Evolutionary conservation across 1,284 basidiomycete species (phyloP), one percentile per base, ranked within the genome.

Genomic region (Ustilago sp.): DNA sequence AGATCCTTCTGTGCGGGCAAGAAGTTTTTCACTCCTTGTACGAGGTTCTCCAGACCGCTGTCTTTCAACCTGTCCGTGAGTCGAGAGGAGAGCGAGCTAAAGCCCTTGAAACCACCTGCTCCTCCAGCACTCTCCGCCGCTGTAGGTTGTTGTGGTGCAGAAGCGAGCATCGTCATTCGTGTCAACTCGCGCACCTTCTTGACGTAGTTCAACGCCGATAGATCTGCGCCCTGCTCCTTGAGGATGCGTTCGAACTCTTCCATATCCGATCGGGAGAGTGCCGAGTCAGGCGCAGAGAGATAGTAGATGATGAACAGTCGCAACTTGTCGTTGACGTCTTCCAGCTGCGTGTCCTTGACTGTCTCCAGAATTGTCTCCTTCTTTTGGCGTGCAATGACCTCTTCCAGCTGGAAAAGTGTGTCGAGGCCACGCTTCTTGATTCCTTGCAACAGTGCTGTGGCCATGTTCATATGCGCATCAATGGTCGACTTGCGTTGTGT

Each of bases 401-500:
- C 97, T 88, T 99, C 97, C 31, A 92, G 91, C 86, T 96, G 95
- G 88, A 98, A 99, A 17, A 99, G 89, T 80, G 96, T 96, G 86
- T 99, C 97, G 31, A 99, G 89, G 7, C 94, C 94, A 53, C 97
- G 91, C 75, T 92, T 91, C 88, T 98, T 98, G 88, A 99, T 98
- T 23, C 98, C 92, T 86, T 97, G 95, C 35, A 99, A 88, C 15
- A 99, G 88, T 8, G 96, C 92, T 3, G 96, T 98, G 38, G 97
- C 97, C 63, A 99, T 98, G 87, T 99, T 98, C 95, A 99, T 99
- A 84, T 99, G 96, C 1, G 96, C 95, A 86, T 99, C 97, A 39
- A 99, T 90, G 2, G 94, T 96, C 53, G 94, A 92, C 83, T 99
- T 99, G 51, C 97, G 90, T 19, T 96, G 95, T 3, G 96, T 98